Conservation (phyloP, 2,329 filamentous ascomycete species). For the Colletotrichum scovillei region DNA sequence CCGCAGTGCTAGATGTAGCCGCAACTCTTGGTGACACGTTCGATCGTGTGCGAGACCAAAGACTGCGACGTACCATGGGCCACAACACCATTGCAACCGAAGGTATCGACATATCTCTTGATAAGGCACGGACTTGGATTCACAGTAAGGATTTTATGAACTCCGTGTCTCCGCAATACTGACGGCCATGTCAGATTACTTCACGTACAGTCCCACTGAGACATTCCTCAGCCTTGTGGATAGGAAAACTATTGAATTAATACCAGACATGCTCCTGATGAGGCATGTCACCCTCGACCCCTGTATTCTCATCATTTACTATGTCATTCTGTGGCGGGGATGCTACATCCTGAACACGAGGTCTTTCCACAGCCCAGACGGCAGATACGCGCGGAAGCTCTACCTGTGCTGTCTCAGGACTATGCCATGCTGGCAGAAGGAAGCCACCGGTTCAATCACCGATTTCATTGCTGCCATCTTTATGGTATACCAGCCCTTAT, state of each 20-base stretch:
- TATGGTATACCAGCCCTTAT: constrained; percentile 37
- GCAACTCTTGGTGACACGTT: constrained; percentile 44
- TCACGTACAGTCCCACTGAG: constrained; percentile 42
- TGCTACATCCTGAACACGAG: constrained; percentile 34
- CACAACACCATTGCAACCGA: constrained; percentile 39
- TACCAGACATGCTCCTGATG: constrained; percentile 44
- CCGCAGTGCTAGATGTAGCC: constrained; percentile 39
- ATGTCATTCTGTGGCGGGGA: constrained; percentile 45
- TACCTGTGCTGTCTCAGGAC: constrained; percentile 45
- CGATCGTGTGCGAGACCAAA: constrained; percentile 41
- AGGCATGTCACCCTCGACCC: constrained; percentile 44
- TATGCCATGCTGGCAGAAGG: constrained; percentile 43
- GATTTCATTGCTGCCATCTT: constrained; percentile 46
- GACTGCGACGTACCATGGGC: constrained; percentile 37
- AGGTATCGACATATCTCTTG: constrained; percentile 41
- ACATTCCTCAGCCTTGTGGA: constrained; percentile 44
- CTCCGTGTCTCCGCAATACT: not conserved
- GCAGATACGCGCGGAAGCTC: constrained; percentile 40
- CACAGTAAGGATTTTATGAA: constrained; percentile 36
- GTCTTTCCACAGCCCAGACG: constrained; percentile 13
- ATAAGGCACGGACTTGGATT: constrained; percentile 44
- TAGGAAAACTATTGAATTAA: constrained; percentile 42
- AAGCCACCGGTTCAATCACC: constrained; percentile 44
- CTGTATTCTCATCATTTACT: constrained; percentile 45
- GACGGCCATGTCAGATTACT: constrained; percentile 39